phyloP scores from a whole-genome alignment of 2,329 filamentous ascomycete genomes.

The Eutypa lata region DNA sequence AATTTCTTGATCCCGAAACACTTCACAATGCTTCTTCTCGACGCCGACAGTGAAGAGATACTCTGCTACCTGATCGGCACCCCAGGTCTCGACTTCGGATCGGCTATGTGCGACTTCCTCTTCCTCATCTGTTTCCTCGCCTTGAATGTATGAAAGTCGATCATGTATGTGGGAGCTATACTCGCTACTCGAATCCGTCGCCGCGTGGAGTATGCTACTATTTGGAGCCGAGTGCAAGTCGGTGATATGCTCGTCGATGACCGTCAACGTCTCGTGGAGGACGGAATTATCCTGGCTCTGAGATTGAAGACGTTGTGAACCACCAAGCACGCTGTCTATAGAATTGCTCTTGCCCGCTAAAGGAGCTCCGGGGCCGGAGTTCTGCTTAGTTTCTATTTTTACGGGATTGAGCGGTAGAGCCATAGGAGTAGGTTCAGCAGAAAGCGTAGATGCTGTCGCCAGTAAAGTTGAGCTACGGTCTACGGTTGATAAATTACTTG shows the following conservation, averaged over 20 bases:
- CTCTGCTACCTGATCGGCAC: slow-evolving; percentile 77
- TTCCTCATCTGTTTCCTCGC: slow-evolving; percentile 93
- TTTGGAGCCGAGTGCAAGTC: slow-evolving; percentile 63
- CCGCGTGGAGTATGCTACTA: slow-evolving; percentile 49
- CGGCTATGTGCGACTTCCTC: slow-evolving; percentile 67
- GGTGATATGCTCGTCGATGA: slow-evolving; percentile 96
- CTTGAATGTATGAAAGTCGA: slow-evolving; percentile 86
- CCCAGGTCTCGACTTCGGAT: slow-evolving; percentile 77
- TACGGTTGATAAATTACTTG: slow-evolving; percentile 23
- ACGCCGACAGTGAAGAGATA: slow-evolving; percentile 83
- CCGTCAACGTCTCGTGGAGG: slow-evolving; percentile 89
- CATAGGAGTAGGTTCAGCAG: slow-evolving; percentile 30
- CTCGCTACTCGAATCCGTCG: slow-evolving; percentile 81
- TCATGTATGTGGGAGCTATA: slow-evolving; percentile 78
- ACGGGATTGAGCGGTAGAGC: slow-evolving; percentile 40
- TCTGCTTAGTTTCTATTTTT: slow-evolving; percentile 32
- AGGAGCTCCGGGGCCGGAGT: slow-evolving; percentile 23
- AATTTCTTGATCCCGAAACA: slow-evolving; percentile 95
- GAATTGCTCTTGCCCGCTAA: slow-evolving; percentile 25
- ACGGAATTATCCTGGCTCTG: slow-evolving; percentile 57
- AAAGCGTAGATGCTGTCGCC: slow-evolving; percentile 7
- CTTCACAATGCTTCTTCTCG: slow-evolving; percentile 85
- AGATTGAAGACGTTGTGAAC: slow-evolving; percentile 38
- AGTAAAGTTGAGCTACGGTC: slow-evolving; percentile 21
- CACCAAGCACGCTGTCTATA: slow-evolving; percentile 34